A percentile compares a stretch with the other conserved stretches of the same genome.
Evolutionary conservation across 345 rosid genomes (phyloP).

Genomic region (Garcia nutans): DNA sequence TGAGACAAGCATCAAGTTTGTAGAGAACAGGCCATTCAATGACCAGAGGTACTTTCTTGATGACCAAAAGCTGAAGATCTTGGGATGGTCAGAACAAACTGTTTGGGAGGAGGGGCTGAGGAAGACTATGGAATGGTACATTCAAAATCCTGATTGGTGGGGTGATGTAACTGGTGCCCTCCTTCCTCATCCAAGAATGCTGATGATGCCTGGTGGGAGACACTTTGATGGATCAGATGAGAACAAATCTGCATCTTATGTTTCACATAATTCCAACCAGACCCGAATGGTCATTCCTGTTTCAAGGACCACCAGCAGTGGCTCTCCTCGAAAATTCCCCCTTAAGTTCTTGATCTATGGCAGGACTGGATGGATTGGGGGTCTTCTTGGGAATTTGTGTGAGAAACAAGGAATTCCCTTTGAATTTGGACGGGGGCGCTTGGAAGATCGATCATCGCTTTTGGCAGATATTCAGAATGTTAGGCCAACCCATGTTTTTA

Average conservation of each 20-base stretch:
- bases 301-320: constrained; percentile 28
- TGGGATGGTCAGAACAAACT: constrained; percentile 85
- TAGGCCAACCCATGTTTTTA: constrained; percentile 79
- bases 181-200: constrained; percentile 83
- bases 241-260: constrained; percentile 31
- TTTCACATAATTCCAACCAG: constrained; percentile 42
- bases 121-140: constrained; percentile 82
- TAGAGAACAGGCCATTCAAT: constrained; percentile 83
- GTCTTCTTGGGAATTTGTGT: constrained; percentile 63
- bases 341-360: constrained; percentile 73
- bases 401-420: constrained; percentile 65
- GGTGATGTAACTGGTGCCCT: constrained; percentile 89
- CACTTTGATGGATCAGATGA: constrained; percentile 38
- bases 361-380: constrained; percentile 81
- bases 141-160: constrained; percentile 90
- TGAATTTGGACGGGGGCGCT: constrained; percentile 68
- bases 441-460: constrained; percentile 65
- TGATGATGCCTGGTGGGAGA: constrained; percentile 69
- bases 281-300: constrained; percentile 64
- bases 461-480: constrained; percentile 51
- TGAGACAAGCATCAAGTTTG: constrained; percentile 63
- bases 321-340: constrained; percentile 41
- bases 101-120: constrained; percentile 80
- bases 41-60: constrained; percentile 96
- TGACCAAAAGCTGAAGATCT: constrained; percentile 71